These are phyloP conservation scores for Clarireedia sp. DNA, from an alignment of 2,329 filamentous ascomycete species.

Conservation along the genomic window DNA sequence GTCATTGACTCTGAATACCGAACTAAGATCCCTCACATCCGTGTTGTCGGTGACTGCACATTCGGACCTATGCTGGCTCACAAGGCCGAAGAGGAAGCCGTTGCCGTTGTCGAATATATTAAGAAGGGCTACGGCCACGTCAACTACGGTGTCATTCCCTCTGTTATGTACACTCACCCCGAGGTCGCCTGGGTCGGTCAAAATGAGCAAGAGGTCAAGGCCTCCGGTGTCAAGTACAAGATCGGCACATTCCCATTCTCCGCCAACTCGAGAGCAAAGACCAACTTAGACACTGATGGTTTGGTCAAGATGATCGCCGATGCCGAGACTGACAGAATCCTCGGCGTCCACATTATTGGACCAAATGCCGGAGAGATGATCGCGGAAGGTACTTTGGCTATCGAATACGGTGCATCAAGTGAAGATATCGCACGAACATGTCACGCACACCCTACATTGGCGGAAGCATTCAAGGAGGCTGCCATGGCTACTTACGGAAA, in stretches of 20 bases:
- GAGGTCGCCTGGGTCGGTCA: slow-evolving; percentile 98
- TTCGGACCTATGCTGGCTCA: slow-evolving; percentile 99
- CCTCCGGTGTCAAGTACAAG: slow-evolving; percentile 82
- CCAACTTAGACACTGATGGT: slow-evolving; percentile 91
- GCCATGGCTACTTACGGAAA: slow-evolving; percentile 96
- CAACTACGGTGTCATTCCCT: slow-evolving; percentile 96
- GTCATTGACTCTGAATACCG: slow-evolving; percentile 99
- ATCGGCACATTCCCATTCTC: slow-evolving; percentile 93
- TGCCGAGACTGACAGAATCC: slow-evolving; percentile 88
- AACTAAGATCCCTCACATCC: slow-evolving; percentile 95
- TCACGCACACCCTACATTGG: slow-evolving; percentile 80
- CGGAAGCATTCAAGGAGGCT: slow-evolving; percentile 99
- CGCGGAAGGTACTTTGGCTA: slow-evolving; percentile 86
- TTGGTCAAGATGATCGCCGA: slow-evolving; percentile 96
- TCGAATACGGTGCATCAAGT: slow-evolving; percentile 92
- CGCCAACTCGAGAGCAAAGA: slow-evolving; percentile 98
- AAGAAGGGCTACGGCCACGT: slow-evolving; percentile 97
- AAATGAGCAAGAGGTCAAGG: slow-evolving; percentile 93
- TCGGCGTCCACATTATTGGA: slow-evolving; percentile 95
- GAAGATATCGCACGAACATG: slow-evolving; percentile 93
- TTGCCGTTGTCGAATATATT: slow-evolving; percentile 93
- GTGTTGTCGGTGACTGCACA: slow-evolving; percentile 89
- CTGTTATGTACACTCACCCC: slow-evolving; percentile 98
- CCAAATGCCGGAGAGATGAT: slow-evolving; percentile 99
- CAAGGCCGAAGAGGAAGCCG: slow-evolving; percentile 97